These are phyloP conservation scores for Penicillium salamii DNA, from an alignment of 495 filamentous ascomycete species.

Conservation along the genomic window DNA sequence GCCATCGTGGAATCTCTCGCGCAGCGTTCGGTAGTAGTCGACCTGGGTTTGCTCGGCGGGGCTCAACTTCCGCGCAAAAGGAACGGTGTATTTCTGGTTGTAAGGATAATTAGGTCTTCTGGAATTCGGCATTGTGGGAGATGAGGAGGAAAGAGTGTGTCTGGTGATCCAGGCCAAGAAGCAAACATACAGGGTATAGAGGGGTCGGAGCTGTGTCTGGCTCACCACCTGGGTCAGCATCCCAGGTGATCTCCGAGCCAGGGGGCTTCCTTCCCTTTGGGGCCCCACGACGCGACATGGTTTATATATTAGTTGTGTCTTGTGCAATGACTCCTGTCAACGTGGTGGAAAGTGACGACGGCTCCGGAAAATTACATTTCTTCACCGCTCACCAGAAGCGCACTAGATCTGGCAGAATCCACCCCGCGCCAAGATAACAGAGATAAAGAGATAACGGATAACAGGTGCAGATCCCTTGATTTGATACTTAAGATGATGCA, in stretches of 20 bases:
- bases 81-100: slow-evolving; percentile 38
- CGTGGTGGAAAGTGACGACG: no score
- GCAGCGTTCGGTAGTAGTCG: slow-evolving; percentile 45
- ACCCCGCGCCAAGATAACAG: slow-evolving; percentile 13
- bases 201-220: slow-evolving; percentile 43
- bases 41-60: slow-evolving; percentile 37
- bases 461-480: slow-evolving; percentile 7
- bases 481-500: no score
- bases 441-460: no score
- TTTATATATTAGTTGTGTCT: neutral
- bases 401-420: slow-evolving; percentile 4
- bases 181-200: slow-evolving; percentile 38
- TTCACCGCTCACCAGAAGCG: slow-evolving; percentile 5
- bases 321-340: no score
- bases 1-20: slow-evolving; percentile 53
- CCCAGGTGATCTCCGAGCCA: slow-evolving; percentile 43
- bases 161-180: slow-evolving; percentile 2
- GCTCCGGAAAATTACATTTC: slow-evolving; percentile 9
- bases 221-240: slow-evolving; percentile 37
- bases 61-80: slow-evolving; percentile 30
- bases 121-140: neutral
- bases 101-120: neutral
- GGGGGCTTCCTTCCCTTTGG: slow-evolving; percentile 39
- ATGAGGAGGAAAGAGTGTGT: neutral
- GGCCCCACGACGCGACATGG: slow-evolving; percentile 41